Evolutionary conservation across 1,284 basidiomycete genomes (phyloP), one percentile per base, ranked within the genome.

Genomic region (Naganishia sp.): DNA sequence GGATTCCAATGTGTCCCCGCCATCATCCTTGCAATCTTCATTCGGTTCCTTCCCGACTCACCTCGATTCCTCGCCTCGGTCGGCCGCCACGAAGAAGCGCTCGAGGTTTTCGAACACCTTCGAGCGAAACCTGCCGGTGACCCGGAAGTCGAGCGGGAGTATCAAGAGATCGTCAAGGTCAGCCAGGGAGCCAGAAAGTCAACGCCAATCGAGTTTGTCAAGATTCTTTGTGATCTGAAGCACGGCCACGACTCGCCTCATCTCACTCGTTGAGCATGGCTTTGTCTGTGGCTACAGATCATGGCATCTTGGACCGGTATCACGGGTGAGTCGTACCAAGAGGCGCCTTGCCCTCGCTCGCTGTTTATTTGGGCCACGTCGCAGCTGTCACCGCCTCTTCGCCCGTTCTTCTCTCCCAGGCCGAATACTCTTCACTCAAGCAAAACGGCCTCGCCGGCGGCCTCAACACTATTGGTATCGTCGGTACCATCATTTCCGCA

Each of bases 41-140:
- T 72, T 28, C 68, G 69, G 3, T 65, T 75, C 23, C 71, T 74
- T 65, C 73, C 72, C 18, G 71, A 73, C 66, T 73, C 71, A 13
- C 73, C 72, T 11, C 62, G 74, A 58, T 75, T 73, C 72, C 68
- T 75, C 23, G 74, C 70, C 17, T 71, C 71, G 54, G 67, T 73
- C 23, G 74, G 74, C 4, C 67, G 71, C 18, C 68, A 67, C 17
- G 69, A 75, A 13, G 74, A 75, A 45, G 74, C 74, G 23, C 70
- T 70, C 13, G 52, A 73, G 5, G 62, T 74, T 17, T 63, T 75
- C 6, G 72, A 71, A 2, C 39, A 65, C 3, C 50, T 73, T 21
- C 66, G 72, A n/a, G 57, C 51, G 7, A 39, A 32, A 50, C 45
- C 45, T 2, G 31, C 21, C 17, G 66, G 65, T 23, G 64, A 67